Evolutionary conservation across 768 basidiomycete species (phyloP).

Genomic region (Hygrocybe punicea): DNA sequence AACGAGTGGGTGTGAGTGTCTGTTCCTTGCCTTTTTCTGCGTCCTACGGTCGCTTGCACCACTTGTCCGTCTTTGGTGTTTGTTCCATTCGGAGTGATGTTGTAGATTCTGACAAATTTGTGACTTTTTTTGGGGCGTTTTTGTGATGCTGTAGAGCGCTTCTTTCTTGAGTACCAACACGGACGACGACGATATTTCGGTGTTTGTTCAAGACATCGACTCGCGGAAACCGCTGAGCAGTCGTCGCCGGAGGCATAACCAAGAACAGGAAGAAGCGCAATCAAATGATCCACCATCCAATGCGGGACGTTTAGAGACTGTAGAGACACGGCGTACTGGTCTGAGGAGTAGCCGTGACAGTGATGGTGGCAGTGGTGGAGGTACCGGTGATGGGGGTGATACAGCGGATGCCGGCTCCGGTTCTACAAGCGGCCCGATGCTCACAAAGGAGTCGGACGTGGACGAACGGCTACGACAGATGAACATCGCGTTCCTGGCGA

Average conservation of each 20-base stretch:
- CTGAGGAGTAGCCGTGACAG: background rate
- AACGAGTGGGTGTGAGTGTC: conserved; percentile 12
- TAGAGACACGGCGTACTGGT: background rate
- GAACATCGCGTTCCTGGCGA: conserved; percentile 65
- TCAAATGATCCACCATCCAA: background rate
- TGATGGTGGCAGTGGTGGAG: background rate
- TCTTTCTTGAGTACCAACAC: conserved; percentile 48
- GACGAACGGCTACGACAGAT: conserved; percentile 61
- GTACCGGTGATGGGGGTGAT: conserved; percentile 1
- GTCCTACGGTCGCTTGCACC: background rate
- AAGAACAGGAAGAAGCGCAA: too few species aligned
- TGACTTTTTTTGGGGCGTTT: background rate
- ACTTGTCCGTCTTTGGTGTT: too few species aligned
- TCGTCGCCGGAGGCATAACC: conserved; percentile 17
- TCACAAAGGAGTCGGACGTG: conserved; percentile 64
- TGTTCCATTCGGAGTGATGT: too few species aligned
- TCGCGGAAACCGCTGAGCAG: conserved; percentile 60
- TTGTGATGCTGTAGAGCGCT: conserved; percentile 27
- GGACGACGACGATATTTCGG: conserved; percentile 75
- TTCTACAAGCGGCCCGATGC: conserved; percentile 45
- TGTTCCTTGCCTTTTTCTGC: background rate
- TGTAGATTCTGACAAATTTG: too few species aligned
- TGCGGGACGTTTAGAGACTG: conserved; percentile 2
- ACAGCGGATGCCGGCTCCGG: background rate
- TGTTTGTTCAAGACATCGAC: conserved; percentile 76